A percentile compares a stretch with the other conserved stretches of the same genome.
phyloP scores from a whole-genome alignment of 306 rosid species.

The Begonia peltatifolia region DNA sequence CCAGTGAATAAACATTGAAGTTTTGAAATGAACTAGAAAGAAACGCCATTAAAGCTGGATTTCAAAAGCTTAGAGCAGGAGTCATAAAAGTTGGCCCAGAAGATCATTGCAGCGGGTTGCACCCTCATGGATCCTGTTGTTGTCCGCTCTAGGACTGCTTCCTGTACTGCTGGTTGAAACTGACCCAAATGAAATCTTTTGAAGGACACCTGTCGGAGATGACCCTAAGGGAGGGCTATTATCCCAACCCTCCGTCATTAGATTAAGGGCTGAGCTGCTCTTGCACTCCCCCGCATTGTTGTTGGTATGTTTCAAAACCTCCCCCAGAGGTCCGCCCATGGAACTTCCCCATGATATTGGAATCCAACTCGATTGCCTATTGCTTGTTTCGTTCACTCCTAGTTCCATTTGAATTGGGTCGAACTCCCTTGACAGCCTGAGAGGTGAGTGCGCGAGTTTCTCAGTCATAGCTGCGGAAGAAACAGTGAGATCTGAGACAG shows the following conservation, averaged over 20 bases:
- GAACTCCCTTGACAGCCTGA: slow-evolving; percentile 40
- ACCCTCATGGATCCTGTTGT: slow-evolving; percentile 38
- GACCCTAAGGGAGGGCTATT: slow-evolving; percentile 65
- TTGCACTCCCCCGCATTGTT: slow-evolving; percentile 22
- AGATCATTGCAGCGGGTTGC: slow-evolving; percentile 52
- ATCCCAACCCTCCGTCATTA: slow-evolving; percentile 71
- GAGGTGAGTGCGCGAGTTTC: slow-evolving; percentile 49
- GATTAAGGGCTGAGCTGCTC: slow-evolving; percentile 54
- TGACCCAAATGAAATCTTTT: slow-evolving; percentile 60
- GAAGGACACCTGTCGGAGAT: slow-evolving; percentile 79
- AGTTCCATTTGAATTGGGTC: slow-evolving; percentile 52
- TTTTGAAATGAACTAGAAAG: too few relatives aligned
- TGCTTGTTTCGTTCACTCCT: slow-evolving; percentile 37
- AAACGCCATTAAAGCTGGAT: too few relatives aligned
- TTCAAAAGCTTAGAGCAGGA: not conserved
- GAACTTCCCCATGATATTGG: slow-evolving; percentile 76
- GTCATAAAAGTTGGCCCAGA: slow-evolving; percentile 28
- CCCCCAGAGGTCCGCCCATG: slow-evolving; percentile 81
- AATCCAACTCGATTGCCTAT: slow-evolving; percentile 49
- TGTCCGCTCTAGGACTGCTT: slow-evolving; percentile 80
- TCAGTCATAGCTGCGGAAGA: slow-evolving; percentile 42
- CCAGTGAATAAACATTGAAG: too few relatives aligned
- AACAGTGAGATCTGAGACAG: slow-evolving; percentile 22
- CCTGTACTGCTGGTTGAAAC: slow-evolving; percentile 86
- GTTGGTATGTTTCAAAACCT: slow-evolving; percentile 54